Evolutionary conservation across 2,329 filamentous ascomycete species (phyloP), one percentile per base, ranked within the genome.

Genomic region (Colletotrichum horii): DNA sequence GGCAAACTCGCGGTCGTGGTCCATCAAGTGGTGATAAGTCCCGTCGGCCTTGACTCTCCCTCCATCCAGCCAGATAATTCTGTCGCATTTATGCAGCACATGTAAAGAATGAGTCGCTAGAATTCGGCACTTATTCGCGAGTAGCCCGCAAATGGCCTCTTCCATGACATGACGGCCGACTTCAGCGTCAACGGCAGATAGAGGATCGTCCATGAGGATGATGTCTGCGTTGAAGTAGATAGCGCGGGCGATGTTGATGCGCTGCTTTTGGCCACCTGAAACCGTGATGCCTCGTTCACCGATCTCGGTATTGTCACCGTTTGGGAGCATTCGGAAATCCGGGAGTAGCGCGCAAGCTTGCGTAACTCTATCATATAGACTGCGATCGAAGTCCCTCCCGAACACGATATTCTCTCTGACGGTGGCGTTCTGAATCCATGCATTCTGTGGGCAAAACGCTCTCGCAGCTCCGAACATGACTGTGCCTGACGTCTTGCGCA

Each of bases 211-310:
- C 89, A 94, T 91, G 32, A 94, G 86, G 28, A 94, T 88, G 67
- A 94, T 90, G 73, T 93, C 91, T 16, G 92, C 89, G 76, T 93
- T 88, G 76, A 93, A 94, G 85, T 96, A 89, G 77, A 94, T 93
- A 71, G 92, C 92, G 60, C 96, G 91, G 16, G 96, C 96, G 81
- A 98, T 98, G 82, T 98, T 98, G 79, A 98, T 88, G 11, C 97
- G 92, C 83, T 98, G 96, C 84, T 98, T 98, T 84, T 98, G 96
- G 3, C 96, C 96, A 70, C 96, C 96, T 22, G 95, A 98, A 2
- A 98, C 94, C 1, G 95, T 98, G 81, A 98, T 98, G 66, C 96
- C 96, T 76, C 95, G 93, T 83, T 98, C 96, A 26, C 96, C 96
- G 81, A 98, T 98, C 83, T 98, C 96, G 0, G 96, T 98, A 79